Conservation (phyloP, 176 grass and related monocot genomes). For the Cenchrus fungigraminus region DNA sequence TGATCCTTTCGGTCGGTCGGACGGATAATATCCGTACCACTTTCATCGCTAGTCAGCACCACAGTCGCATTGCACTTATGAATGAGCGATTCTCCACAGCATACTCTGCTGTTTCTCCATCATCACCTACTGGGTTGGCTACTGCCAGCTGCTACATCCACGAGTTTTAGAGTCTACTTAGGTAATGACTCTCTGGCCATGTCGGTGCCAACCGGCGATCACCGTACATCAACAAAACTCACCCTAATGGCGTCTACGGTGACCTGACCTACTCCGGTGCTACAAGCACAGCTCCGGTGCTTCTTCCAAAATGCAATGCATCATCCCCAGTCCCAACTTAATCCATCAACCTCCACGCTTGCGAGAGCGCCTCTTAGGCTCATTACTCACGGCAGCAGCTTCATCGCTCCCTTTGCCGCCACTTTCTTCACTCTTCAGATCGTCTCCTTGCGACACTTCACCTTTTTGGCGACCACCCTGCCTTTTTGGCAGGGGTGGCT, state of each 20-base stretch:
- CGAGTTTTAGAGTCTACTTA: neutral
- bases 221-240: constrained; percentile 22
- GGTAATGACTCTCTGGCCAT: neutral
- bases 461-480: neutral
- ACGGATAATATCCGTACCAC: too few species aligned
- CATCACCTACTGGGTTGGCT: too few species aligned
- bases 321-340: neutral
- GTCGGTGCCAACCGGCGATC: neutral
- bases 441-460: neutral
- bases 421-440: neutral
- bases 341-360: neutral
- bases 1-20: too few species aligned
- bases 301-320: neutral
- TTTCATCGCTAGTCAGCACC: too few species aligned
- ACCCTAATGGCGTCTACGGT: neutral
- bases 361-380: neutral
- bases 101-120: too few species aligned
- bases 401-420: neutral
- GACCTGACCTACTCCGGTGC: neutral
- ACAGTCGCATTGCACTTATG: too few species aligned
- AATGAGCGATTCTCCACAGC: too few species aligned
- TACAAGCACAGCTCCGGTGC: neutral
- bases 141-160: neutral
- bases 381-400: neutral
- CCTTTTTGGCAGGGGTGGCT: neutral